Base-by-base conservation (phyloP, 1,284 basidiomycete species). In the Ceratobasidium papillatum region DNA sequence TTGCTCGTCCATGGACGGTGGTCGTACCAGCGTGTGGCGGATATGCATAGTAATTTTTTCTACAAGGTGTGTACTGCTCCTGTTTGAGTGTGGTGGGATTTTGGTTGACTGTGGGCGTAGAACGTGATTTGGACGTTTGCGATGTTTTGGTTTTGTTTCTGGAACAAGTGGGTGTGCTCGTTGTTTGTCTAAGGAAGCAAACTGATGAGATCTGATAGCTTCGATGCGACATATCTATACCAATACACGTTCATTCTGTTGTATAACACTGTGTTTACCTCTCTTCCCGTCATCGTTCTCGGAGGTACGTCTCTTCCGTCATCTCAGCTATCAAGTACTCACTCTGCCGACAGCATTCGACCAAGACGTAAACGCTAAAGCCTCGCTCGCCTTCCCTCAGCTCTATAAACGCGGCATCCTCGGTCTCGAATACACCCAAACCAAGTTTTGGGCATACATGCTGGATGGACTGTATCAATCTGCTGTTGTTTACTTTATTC, bases 1-100 rank as follows among this genome's bases (percentile, higher is more conserved):
- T 85, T 99, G 19, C 87, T 99, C 75, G 97, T 98, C 2, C 96
- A 99, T 80, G 96, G 96, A 4, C 90, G 95, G 51, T 97, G 96
- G 96, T 96, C 94, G 43, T 98, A 99, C 83, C 91, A 96, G 79
- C 93, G 96, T 56, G 88, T 99, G 52, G 95, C 96, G n/a, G 95
- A 98, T 80, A 95, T 96, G 95, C 94, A 96, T 80, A 92, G 92
- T 77, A 97, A 96, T 83, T 99, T 98, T 85, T 99, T 99, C 85
- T 98, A 98, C 88, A 99, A 99, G 88, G 91, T 92, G 64, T 58
- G 81, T 77, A 36, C n/a, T n/a, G n/a, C n/a, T n/a, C n/a, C n/a
- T n/a, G n/a, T n/a, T 22, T 38, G 8, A 43, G 32, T 62, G 62
- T 19, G 45, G 51, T 61, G 74, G 25, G 45, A 22, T 25, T 65